phyloP scores from a whole-genome alignment of 108 stramenopile species.

The Chaetoceros tenuissimus region DNA sequence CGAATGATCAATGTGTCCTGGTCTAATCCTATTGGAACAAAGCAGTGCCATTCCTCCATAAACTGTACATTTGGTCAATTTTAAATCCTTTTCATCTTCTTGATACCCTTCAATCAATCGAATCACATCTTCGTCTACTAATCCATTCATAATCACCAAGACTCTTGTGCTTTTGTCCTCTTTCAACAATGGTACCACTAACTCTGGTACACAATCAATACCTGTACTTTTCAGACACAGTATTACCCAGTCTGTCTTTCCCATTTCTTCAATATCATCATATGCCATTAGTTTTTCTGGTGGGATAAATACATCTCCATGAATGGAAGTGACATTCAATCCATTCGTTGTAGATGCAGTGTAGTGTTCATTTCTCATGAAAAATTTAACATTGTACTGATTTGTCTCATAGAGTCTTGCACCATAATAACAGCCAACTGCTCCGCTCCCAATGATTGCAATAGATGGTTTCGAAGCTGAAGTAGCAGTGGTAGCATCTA shows the following conservation, averaged over 20 bases:
- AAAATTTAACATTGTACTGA: constrained; percentile 54
- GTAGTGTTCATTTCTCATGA: constrained; percentile 61
- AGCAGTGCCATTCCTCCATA: constrained; percentile 82
- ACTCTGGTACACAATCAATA: constrained; percentile 40
- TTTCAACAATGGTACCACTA: constrained; percentile 50
- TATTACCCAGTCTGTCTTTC: constrained; percentile 70
- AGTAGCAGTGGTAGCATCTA: no score
- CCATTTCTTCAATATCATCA: constrained; percentile 23
- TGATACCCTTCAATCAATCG: constrained; percentile 9
- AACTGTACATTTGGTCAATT: constrained; percentile 38
- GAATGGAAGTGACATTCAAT: constrained; percentile 44
- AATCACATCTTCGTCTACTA: constrained; percentile 74
- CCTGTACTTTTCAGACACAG: constrained; percentile 60
- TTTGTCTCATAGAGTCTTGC: constrained; percentile 66
- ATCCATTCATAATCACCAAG: constrained; percentile 77
- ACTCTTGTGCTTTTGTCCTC: constrained; percentile 38
- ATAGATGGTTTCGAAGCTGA: constrained; percentile 11
- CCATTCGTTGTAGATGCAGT: constrained; percentile 39
- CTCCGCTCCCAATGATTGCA: constrained; percentile 52
- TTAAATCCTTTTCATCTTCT: constrained; percentile 15
- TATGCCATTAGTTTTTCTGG: constrained; percentile 44
- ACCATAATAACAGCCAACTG: constrained; percentile 65
- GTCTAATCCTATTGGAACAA: constrained; percentile 59
- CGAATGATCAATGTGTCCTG: constrained; percentile 54
- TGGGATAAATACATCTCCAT: constrained; percentile 65